Evolutionary conservation across 257 asterid genomes (phyloP), one percentile per base, ranked within the genome.

Genomic region (Solanum sparsipilum): DNA sequence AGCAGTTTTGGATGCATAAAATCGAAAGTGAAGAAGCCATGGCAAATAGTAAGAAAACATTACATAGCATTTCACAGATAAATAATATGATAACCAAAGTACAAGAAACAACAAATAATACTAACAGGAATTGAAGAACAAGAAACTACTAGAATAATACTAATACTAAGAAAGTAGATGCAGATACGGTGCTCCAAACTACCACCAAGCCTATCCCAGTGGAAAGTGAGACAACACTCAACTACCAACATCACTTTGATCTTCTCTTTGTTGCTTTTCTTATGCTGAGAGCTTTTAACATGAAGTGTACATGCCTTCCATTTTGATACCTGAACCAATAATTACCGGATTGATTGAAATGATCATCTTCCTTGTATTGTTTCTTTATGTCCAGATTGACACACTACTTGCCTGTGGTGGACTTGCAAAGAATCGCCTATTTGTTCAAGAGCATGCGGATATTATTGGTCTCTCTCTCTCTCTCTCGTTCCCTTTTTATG

Each of bases 381-480:
- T 87, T 63, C 85, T 86, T 87, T 87, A 67, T 87, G 86, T 87
- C 78, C 95, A 96, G 99, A 91, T 97, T 89, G 98, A 96, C 90
- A 96, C 98, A 38, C 88, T 97, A 89, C 98, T 97, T 75, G 99
- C 99, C 18, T 95, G 98, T 87, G 99, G 98, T 83, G 99, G 99
- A 65, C 98, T 97, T 88, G 88, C 96, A 35, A 97, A 97, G 90
- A 97, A 97, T 89, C 88, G 89, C 20, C 72, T 97, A 92, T 96
- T 93, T 91, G 90, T 97, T 88, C 99, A 97, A 91, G 98, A 97
- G 94, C 98, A 96, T 87, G 98, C 98, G 4, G 96, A 97, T 93
- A 94, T 97, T 84, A 94, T 89, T 87, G 99, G 99, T 95, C 86
- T 90, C 89, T 73, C 74, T 86, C 82, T 71, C 90, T 71, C 90